Base-by-base conservation (phyloP, 352 stramenopile genomes). In the Bremia lactucae region DNA sequence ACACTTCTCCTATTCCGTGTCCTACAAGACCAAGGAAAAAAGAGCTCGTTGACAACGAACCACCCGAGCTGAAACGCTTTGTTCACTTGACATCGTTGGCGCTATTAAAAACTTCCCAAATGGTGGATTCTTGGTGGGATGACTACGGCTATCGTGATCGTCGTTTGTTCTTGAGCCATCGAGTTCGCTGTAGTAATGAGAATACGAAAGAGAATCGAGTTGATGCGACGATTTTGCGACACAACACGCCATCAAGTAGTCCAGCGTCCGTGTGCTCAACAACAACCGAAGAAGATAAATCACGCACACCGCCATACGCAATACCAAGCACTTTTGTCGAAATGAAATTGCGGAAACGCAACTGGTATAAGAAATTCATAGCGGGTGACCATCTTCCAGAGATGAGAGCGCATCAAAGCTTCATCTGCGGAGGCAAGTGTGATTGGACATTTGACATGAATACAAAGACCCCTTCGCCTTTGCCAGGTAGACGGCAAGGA, bases 31-130 rank as follows among this genome's bases (percentile, higher is more conserved):
- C 49, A 19, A 68, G 55, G 29, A 68, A 65, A 14, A 43, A 51
- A 16, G 42, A 55, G 18, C 15, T 18, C 22, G 31, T 51, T n/a
- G 41, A 68, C 14, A 44, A 44, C 19, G 52, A 60, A 28, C 62
- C 65, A n/a, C 52, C 51, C n/a, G 73, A 86, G 45, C 44, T 86
- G 35, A 73, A 83, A 40, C 68, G 68, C 5, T 72, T 74, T 2
- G 62, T 82, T 18, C 65, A 72, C 6, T 57, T 85, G 44, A 68
- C 74, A 2, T 90, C 77, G 4, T 48, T 90, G 15, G 74, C 72
- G n/a, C 43, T 90, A 42, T 61, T 87, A 6, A 90, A 90, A 59
- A 74, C 59, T 22, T 70, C 77, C 13, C 71, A 87, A 62, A 56
- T 87, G 33, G 60, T 83, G 15, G 61, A 65, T 28, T 64, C 65